Conservation (phyloP, 2,329 filamentous ascomycete species). For the Penicillium sp. region DNA sequence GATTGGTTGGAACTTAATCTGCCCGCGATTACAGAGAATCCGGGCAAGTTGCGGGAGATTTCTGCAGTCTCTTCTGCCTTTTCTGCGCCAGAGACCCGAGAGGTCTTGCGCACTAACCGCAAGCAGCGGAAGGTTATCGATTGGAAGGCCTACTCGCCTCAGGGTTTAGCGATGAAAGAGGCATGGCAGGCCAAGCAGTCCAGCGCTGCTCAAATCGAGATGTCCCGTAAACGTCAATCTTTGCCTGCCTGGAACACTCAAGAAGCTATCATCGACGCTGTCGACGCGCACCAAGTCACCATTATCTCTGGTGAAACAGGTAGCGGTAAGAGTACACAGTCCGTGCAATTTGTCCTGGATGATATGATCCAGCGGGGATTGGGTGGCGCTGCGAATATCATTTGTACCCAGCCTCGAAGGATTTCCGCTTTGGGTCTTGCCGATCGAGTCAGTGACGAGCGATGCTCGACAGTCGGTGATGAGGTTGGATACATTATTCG, state of each 20-base stretch:
- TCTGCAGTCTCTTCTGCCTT: conserved; percentile 71
- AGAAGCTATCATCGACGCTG: conserved; percentile 71
- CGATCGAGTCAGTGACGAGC: conserved; percentile 89
- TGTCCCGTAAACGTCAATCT: conserved; percentile 68
- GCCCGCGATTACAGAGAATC: conserved; percentile 76
- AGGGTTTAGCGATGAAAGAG: conserved; percentile 58
- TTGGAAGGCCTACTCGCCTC: conserved; percentile 59
- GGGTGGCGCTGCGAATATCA: conserved; percentile 78
- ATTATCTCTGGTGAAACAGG: conserved; percentile 98
- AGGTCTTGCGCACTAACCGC: conserved; percentile 29
- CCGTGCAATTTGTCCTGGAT: conserved; percentile 92
- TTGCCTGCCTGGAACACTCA: conserved; percentile 86
- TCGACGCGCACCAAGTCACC: conserved; percentile 77
- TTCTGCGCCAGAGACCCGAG: conserved; percentile 13
- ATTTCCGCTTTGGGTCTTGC: conserved; percentile 93
- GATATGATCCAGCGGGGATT: conserved; percentile 76
- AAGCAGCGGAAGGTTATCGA: conserved; percentile 59
- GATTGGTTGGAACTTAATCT: conserved; percentile 91
- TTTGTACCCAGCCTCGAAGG: conserved; percentile 91
- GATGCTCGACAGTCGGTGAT: conserved; percentile 75
- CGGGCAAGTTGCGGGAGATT: conserved; percentile 80
- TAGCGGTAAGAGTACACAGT: conserved; percentile 95
- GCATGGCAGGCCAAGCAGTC: conserved; percentile 70
- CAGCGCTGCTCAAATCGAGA: conserved; percentile 65
- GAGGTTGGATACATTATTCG: conserved; percentile 92